Conservation (phyloP, 257 asterid genomes). For the Solanum tarijense region DNA sequence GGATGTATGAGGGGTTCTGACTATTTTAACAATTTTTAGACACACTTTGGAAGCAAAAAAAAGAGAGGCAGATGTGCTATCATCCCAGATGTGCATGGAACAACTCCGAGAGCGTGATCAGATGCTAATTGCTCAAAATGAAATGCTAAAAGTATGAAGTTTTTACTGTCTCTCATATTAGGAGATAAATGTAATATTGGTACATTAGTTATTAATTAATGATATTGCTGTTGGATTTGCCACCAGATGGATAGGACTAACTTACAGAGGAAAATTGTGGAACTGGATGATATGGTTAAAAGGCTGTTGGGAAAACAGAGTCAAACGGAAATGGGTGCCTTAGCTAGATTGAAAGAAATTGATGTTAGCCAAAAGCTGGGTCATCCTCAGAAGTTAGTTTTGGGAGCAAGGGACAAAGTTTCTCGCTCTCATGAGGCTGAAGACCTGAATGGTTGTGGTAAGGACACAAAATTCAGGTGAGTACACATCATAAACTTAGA, state of each 20-base stretch:
- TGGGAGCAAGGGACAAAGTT: conserved; percentile 32
- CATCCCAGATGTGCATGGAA: conserved; percentile 44
- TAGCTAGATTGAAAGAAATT: conserved; percentile 20
- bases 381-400: conserved; percentile 32
- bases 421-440: conserved; percentile 24
- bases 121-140: conserved; percentile 65
- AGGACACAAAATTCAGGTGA: conserved; percentile 26
- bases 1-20: not conserved
- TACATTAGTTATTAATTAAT: not conserved
- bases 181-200: not conserved
- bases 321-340: conserved; percentile 20
- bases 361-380: conserved; percentile 36
- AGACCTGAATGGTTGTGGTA: conserved; percentile 4
- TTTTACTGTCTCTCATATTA: not conserved
- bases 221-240: not conserved
- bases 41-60: conserved; percentile 39
- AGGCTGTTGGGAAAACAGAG: conserved; percentile 32
- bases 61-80: conserved; percentile 44
- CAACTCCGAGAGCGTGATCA: conserved; percentile 64
- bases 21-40: conserved; percentile 27
- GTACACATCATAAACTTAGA: not conserved
- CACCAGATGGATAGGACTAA: conserved; percentile 59
- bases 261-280: conserved; percentile 51
- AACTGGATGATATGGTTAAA: conserved; percentile 65
- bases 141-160: conserved; percentile 56